These are phyloP conservation scores for Vanrija sp. DNA, from an alignment of 1,284 basidiomycete species.

Conservation along the genomic window DNA sequence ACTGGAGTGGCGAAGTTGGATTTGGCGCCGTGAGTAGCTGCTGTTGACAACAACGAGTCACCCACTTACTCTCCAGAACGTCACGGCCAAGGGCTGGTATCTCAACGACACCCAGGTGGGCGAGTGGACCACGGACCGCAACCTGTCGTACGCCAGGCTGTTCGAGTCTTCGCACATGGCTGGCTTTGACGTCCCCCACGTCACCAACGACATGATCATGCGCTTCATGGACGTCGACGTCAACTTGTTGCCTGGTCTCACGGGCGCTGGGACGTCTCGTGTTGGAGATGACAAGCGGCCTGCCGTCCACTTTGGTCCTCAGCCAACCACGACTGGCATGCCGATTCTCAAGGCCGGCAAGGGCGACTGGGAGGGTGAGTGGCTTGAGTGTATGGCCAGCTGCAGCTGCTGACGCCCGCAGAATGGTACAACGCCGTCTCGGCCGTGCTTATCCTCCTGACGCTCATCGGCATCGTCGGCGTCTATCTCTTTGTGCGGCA, in stretches of 20 bases:
- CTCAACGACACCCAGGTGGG: constrained; percentile 76
- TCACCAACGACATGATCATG: constrained; percentile 95
- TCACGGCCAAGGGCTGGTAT: constrained; percentile 69
- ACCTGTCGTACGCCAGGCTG: constrained; percentile 88
- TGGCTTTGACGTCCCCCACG: constrained; percentile 82
- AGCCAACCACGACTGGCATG: constrained; percentile 28
- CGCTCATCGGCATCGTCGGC: constrained; percentile 68
- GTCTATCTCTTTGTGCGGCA: constrained; percentile 37
- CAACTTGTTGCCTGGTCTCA: constrained; percentile 67
- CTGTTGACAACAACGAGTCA: background rate
- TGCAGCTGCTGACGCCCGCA: constrained; percentile 32
- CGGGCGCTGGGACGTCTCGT: constrained; percentile 52
- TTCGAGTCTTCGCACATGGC: constrained; percentile 85
- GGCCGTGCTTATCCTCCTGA: constrained; percentile 70
- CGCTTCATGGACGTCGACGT: constrained; percentile 91
- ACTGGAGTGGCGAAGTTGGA: constrained; percentile 81
- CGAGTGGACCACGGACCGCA: constrained; percentile 82
- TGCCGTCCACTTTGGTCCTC: constrained; percentile 27
- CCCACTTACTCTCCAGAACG: constrained; percentile 50
- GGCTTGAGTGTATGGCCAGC: background rate
- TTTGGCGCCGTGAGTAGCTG: constrained; percentile 61
- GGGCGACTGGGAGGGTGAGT: constrained; percentile 69
- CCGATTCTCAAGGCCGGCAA: constrained; percentile 66
- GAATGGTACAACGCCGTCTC: constrained; percentile 91
- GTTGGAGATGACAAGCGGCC: constrained; percentile 44